Evolutionary conservation across 1,284 basidiomycete genomes (phyloP).

Genomic region (Singerocomus inundabilis): DNA sequence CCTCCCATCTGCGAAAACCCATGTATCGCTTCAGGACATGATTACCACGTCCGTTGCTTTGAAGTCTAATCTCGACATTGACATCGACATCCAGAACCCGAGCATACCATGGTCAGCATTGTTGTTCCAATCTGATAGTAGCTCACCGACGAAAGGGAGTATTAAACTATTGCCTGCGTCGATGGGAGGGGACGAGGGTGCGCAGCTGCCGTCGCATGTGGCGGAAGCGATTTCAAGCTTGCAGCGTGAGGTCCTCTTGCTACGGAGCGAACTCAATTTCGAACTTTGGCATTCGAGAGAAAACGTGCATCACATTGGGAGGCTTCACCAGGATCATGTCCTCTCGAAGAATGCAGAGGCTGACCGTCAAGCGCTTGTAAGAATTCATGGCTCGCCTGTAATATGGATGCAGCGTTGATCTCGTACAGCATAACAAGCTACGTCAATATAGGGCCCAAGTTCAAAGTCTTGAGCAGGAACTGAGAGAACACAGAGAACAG

Average conservation of each 20-base stretch:
- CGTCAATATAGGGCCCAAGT: conserved; percentile 70
- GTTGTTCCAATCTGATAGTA: conserved; percentile 35
- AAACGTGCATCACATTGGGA: conserved; percentile 76
- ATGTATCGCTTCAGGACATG: conserved; percentile 70
- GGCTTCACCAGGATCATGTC: conserved; percentile 70
- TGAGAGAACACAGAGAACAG: conserved; percentile 63
- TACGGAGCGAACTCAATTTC: conserved; percentile 78
- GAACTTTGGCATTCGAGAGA: conserved; percentile 78
- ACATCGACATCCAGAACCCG: conserved; percentile 44
- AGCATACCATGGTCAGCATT: conserved; percentile 45
- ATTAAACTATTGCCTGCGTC: conserved; percentile 15
- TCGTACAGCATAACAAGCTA: conserved; percentile 67
- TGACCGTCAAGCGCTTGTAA: conserved; percentile 77
- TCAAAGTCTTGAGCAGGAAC: conserved; percentile 55
- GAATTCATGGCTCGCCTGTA: conserved; percentile 25
- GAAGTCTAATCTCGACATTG: conserved; percentile 62
- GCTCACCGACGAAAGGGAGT: conserved; percentile 19
- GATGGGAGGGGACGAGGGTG: conserved; percentile 9
- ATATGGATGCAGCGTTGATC: conserved; percentile 12
- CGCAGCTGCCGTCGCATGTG: conserved; percentile 45
- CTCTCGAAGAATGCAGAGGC: conserved; percentile 70
- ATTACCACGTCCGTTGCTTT: conserved; percentile 65
- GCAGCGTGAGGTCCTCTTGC: conserved; percentile 69
- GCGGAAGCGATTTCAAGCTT: conserved; percentile 61
- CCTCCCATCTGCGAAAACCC: conserved; percentile 34